Conservation (phyloP, 257 asterid genomes). For the Prunella vulgaris region DNA sequence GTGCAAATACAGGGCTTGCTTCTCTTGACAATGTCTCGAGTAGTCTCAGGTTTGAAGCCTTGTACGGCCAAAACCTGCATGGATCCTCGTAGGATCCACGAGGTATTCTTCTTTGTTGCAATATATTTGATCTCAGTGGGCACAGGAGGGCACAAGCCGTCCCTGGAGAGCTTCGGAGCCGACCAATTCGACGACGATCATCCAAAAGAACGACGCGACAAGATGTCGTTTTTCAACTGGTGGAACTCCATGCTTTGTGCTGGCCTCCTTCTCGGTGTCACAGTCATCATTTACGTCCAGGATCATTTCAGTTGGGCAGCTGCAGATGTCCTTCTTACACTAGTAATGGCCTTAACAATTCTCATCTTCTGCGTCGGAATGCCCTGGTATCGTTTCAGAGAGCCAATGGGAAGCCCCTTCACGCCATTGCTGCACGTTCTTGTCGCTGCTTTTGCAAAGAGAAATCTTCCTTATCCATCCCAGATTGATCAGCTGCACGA, state of each 20-base stretch:
- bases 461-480: constrained; percentile 43
- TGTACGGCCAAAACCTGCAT: constrained; percentile 34
- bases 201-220: constrained; percentile 50
- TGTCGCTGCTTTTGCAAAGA: constrained; percentile 62
- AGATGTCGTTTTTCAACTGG: constrained; percentile 93
- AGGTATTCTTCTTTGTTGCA: constrained; percentile 58
- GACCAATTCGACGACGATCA: constrained; percentile 92
- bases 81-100: constrained; percentile 46
- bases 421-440: constrained; percentile 66
- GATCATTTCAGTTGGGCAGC: constrained; percentile 71
- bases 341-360: constrained; percentile 44
- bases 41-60: constrained; percentile 50
- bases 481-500: constrained; percentile 50
- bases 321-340: constrained; percentile 60
- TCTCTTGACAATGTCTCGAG: constrained; percentile 63
- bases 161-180: constrained; percentile 94
- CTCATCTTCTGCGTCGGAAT: constrained; percentile 47
- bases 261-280: constrained; percentile 69
- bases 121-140: constrained; percentile 75
- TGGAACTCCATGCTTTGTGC: constrained; percentile 74
- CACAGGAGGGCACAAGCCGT: constrained; percentile 90
- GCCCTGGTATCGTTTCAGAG: constrained; percentile 59
- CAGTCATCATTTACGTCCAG: constrained; percentile 57
- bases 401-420: constrained; percentile 63
- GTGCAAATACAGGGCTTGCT: constrained; percentile 56